Evolutionary conservation across 352 stramenopile species (phyloP).

Genomic region (Globisporangium megalacanthum): DNA sequence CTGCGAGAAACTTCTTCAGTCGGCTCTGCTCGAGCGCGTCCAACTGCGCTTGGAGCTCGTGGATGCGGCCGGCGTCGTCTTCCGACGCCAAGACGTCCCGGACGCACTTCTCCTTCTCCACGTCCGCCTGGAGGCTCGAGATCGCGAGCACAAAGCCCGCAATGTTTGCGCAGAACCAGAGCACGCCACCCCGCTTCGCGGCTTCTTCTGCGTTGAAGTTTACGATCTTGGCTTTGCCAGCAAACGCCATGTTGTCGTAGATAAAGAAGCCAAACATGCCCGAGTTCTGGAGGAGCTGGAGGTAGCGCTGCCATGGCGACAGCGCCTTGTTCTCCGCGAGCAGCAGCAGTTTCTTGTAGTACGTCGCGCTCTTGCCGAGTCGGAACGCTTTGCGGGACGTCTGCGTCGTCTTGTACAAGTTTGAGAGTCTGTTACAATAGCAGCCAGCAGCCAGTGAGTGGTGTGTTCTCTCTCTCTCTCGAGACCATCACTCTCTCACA

Average conservation of each 20-base stretch:
- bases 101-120: conserved; percentile 80
- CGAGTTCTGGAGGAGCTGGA: conserved; percentile 75
- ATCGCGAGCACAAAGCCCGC: conserved; percentile 70
- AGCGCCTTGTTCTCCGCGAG: conserved; percentile 47
- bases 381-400: conserved; percentile 80
- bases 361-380: conserved; percentile 78
- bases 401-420: conserved; percentile 80
- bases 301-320: conserved; percentile 21
- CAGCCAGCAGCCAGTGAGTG: background rate
- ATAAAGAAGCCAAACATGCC: conserved; percentile 85
- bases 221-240: conserved; percentile 72
- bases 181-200: conserved; percentile 53
- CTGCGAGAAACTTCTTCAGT: conserved; percentile 76
- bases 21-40: conserved; percentile 49
- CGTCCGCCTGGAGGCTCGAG: conserved; percentile 64
- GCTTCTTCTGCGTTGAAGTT: conserved; percentile 60
- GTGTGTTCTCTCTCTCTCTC: too few species aligned
- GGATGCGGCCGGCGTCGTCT: conserved; percentile 48
- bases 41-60: conserved; percentile 51
- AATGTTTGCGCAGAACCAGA: conserved; percentile 85
- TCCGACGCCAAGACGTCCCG: conserved; percentile 65
- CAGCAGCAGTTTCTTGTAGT: conserved; percentile 71
- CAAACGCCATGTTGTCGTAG: conserved; percentile 85
- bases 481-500: background rate
- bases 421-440: conserved; percentile 24